Base-by-base conservation (phyloP, 2,329 filamentous ascomycete species). In the Aureobasidium sp. region DNA sequence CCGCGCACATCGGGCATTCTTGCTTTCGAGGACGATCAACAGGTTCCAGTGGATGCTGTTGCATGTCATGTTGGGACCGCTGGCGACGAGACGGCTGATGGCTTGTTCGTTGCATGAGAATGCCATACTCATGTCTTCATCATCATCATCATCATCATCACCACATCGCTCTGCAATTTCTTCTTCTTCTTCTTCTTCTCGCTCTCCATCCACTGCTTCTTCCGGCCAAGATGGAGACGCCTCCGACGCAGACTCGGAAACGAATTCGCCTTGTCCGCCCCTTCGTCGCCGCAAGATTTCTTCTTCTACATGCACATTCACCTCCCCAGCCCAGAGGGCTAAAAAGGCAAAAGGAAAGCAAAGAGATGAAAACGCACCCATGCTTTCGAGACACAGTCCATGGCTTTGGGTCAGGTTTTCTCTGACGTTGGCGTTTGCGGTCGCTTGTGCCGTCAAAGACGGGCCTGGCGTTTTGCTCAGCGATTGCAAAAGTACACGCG, bases 361-460 rank as follows among this genome's bases (percentile, higher is more conserved):
- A 21, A 11, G 3, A 17, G 16, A 25, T 21, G 32, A 7, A 32
- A 24, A 24, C 17, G 35, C 40, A n/a, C 42, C 52, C 1, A 49
- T 47, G 42, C 7, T 48, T 7, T 32, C 29, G 7, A 59, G 62
- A 51, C 61, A 66, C 39, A 66, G 62, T 30, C 63, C 73, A 7
- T 66, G 64, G 54, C 60, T 75, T 32, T 77, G 74, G 74, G 62
- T 74, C 30, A 73, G 71, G 56, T 75, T 77, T 58, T 73, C 70
- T 8, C 61, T 75, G 45, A 72, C 72, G 12, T 63, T 77, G 38
- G 69, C 73, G 35, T 65, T 76, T 55, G 74, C 74, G 11, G 66
- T 77, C 38, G 73, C 73, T n/a, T 65, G 73, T 3, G 74, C 74
- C 6, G 66, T 77, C 38, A 70, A 67, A 45, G 65, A 74, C 49